Evolutionary conservation across 2,329 filamentous ascomycete species (phyloP).

Genomic region (Hypoxylon sp.): DNA sequence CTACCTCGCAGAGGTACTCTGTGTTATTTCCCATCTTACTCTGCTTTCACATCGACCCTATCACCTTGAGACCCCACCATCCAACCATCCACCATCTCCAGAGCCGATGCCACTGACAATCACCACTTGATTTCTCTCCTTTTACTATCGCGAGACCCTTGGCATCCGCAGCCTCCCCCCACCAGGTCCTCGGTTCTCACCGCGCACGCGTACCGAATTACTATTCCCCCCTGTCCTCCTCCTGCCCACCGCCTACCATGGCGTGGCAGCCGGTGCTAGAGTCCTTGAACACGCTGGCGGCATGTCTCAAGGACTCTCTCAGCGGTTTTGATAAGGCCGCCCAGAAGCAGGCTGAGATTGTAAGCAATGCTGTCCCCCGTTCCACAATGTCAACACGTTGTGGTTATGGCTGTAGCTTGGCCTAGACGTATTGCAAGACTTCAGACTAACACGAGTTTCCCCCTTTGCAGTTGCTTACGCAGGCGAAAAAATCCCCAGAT

Average conservation of each 20-base stretch:
- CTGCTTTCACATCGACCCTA: slow-evolving; percentile 21
- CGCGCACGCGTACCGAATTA: slow-evolving; percentile 19
- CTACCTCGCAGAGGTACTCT: background rate
- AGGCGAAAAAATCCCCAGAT: slow-evolving; percentile 89
- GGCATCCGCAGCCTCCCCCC: slow-evolving; percentile 8
- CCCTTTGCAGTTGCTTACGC: slow-evolving; percentile 81
- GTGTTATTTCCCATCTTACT: slow-evolving; percentile 10
- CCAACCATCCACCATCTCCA: slow-evolving; percentile 39
- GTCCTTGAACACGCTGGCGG: slow-evolving; percentile 88
- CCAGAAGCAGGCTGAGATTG: slow-evolving; percentile 90
- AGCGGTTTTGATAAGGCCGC: slow-evolving; percentile 82
- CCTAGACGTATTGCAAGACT: slow-evolving; percentile 42
- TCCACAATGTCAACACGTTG: slow-evolving; percentile 1
- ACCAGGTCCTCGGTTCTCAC: slow-evolving; percentile 8
- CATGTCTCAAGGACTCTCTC: slow-evolving; percentile 91
- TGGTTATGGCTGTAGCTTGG: slow-evolving; percentile 6
- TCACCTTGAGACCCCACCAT: slow-evolving; percentile 32
- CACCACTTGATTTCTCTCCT: slow-evolving; percentile 29
- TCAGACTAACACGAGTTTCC: slow-evolving; percentile 42
- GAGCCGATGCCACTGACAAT: slow-evolving; percentile 34
- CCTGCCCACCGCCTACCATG: slow-evolving; percentile 66
- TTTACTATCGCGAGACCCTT: slow-evolving; percentile 8
- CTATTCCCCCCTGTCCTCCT: slow-evolving; percentile 7
- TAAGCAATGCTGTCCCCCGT: slow-evolving; percentile 59
- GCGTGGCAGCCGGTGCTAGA: slow-evolving; percentile 92